Percentiles rank a stretch among this genome's conserved stretches.
Evolutionary conservation across 1,284 basidiomycete species (phyloP).

Genomic region (Agaricales sp.): DNA sequence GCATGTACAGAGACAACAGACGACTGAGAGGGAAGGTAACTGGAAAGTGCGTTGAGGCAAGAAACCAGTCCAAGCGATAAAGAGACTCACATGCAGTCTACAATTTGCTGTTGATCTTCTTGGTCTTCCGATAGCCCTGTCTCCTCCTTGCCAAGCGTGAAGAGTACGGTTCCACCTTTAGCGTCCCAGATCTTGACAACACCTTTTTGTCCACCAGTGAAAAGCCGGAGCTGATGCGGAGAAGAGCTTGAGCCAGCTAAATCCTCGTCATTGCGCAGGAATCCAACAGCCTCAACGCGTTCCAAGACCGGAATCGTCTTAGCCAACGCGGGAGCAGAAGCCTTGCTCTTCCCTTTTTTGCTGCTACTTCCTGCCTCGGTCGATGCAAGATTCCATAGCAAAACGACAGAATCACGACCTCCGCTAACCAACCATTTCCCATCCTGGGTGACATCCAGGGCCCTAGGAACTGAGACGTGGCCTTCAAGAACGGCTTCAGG

Average conservation of each 20-base stretch:
- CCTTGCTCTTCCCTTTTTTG: slow-evolving; percentile 41
- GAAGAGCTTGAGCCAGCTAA: slow-evolving; percentile 31
- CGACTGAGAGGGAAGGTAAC: slow-evolving; percentile 55
- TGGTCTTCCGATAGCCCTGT: slow-evolving; percentile 39
- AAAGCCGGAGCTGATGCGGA: slow-evolving; percentile 48
- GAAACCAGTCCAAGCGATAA: slow-evolving; percentile 9
- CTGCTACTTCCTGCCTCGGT: slow-evolving; percentile 27
- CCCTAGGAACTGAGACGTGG: slow-evolving; percentile 85
- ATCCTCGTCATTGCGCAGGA: slow-evolving; percentile 45
- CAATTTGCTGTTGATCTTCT: slow-evolving; percentile 72
- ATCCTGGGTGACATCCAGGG: slow-evolving; percentile 75
- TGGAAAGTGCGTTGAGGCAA: slow-evolving; percentile 23
- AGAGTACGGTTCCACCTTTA: slow-evolving; percentile 50
- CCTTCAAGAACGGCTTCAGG: slow-evolving; percentile 79
- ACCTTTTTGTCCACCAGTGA: slow-evolving; percentile 86
- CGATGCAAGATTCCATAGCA: slow-evolving; percentile 76
- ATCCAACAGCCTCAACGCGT: slow-evolving; percentile 78
- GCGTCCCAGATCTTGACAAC: slow-evolving; percentile 79
- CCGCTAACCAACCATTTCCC: slow-evolving; percentile 84
- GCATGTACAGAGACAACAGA: slow-evolving; percentile 86
- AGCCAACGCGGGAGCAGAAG: slow-evolving; percentile 44
- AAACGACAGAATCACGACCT: slow-evolving; percentile 82
- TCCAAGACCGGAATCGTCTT: slow-evolving; percentile 84
- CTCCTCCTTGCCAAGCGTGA: slow-evolving; percentile 46
- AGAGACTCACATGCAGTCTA: slow-evolving; percentile 54